These are phyloP conservation scores for Debaryomyces robertsiae DNA, from an alignment of 1,139 yeast genomes.

Conservation along the genomic window DNA sequence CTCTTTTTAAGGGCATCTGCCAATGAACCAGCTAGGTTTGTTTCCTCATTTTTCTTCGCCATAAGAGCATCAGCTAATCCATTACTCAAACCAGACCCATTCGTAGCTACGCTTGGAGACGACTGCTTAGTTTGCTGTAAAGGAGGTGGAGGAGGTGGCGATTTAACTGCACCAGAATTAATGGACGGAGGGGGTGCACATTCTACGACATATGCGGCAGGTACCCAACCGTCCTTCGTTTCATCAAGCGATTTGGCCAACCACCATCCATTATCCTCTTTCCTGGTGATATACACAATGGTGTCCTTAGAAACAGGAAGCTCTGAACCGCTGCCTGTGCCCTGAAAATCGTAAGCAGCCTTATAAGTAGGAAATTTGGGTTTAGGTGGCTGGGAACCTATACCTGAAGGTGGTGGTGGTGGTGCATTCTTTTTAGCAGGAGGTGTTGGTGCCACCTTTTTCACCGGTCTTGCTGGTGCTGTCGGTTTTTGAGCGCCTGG, in stretches of 20 bases:
- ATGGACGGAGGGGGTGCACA: slow-evolving; percentile 48
- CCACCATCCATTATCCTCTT: slow-evolving; percentile 90
- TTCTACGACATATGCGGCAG: slow-evolving; percentile 83
- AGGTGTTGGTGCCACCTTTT: slow-evolving; percentile 41
- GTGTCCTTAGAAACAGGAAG: slow-evolving; percentile 72
- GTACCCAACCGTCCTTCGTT: slow-evolving; percentile 93
- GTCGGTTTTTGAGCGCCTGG: slow-evolving; percentile 12
- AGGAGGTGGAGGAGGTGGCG: slow-evolving; percentile 32
- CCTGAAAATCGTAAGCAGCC: slow-evolving; percentile 88
- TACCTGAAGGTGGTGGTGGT: slow-evolving; percentile 57
- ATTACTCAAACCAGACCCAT: slow-evolving; percentile 47
- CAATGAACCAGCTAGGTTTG: slow-evolving; percentile 75
- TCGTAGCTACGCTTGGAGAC: slow-evolving; percentile 11
- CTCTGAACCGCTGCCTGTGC: slow-evolving; percentile 79
- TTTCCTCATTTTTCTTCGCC: slow-evolving; percentile 66
- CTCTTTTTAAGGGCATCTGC: slow-evolving; percentile 89
- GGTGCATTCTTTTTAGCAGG: slow-evolving; percentile 45
- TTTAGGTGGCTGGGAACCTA: slow-evolving; percentile 59
- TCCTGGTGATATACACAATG: slow-evolving; percentile 63
- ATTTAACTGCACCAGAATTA: slow-evolving; percentile 22
- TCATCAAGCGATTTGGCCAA: slow-evolving; percentile 79
- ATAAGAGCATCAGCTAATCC: slow-evolving; percentile 76
- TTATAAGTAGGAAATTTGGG: slow-evolving; percentile 79
- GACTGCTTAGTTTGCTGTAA: slow-evolving; percentile 14
- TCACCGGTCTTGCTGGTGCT: slow-evolving; percentile 28